These are phyloP conservation scores for Pythium sukuiense DNA, from an alignment of 352 stramenopile genomes.

Conservation along the genomic window DNA sequence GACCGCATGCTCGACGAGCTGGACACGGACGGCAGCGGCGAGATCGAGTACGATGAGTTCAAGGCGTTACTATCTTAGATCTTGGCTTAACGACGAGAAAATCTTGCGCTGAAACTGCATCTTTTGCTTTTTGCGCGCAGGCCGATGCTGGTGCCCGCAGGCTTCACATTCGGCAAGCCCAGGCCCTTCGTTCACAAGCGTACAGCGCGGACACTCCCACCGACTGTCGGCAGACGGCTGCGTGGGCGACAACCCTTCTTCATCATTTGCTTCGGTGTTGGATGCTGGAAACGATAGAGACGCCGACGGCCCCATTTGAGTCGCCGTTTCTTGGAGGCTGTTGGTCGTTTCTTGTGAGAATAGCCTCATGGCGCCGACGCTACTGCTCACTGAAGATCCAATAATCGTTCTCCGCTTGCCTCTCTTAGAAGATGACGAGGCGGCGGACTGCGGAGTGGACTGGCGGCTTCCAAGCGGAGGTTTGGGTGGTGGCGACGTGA, in stretches of 20 bases:
- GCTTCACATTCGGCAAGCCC: slow-evolving; percentile 54
- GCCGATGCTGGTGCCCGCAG: slow-evolving; percentile 54
- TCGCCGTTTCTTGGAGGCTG: slow-evolving; percentile 23
- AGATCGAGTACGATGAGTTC: slow-evolving; percentile 97
- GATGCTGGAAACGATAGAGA: slow-evolving; percentile 7
- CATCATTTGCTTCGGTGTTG: not conserved
- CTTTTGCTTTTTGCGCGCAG: slow-evolving; percentile 63
- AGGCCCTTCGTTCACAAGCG: slow-evolving; percentile 67
- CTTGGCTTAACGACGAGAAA: slow-evolving; percentile 39
- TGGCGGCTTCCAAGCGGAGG: slow-evolving; percentile 5
- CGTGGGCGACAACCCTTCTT: not conserved
- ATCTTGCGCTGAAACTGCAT: slow-evolving; percentile 83
- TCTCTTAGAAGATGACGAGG: slow-evolving; percentile 13
- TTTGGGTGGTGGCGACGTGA: slow-evolving; percentile 17
- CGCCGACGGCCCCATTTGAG: slow-evolving; percentile 15
- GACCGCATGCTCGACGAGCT: slow-evolving; percentile 96
- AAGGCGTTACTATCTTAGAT: slow-evolving; percentile 87
- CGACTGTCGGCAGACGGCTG: slow-evolving; percentile 10
- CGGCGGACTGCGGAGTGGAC: slow-evolving; percentile 14
- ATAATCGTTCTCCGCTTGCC: slow-evolving; percentile 13
- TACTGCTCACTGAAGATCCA: not conserved
- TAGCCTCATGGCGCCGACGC: not conserved
- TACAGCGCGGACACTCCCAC: slow-evolving; percentile 79
- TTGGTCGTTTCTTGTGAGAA: slow-evolving; percentile 16
- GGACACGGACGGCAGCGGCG: slow-evolving; percentile 91